These are phyloP conservation scores for Inga laurina DNA, from an alignment of 306 rosid species.

Conservation along the genomic window DNA sequence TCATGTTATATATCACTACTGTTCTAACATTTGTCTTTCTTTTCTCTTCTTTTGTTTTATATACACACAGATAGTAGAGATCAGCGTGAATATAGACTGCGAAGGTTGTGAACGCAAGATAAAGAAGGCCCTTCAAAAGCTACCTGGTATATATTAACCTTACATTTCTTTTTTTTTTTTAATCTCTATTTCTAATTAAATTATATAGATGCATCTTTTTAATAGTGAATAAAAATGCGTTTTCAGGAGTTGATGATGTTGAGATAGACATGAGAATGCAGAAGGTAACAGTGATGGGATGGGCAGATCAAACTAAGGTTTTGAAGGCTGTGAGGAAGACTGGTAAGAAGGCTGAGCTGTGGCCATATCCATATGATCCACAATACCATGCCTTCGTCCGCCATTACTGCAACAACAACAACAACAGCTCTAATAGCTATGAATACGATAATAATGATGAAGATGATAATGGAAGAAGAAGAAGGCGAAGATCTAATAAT, in stretches of 20 bases:
- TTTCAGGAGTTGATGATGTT: slow-evolving; percentile 62
- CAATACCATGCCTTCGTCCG: slow-evolving; percentile 41
- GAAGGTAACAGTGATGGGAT: slow-evolving; percentile 83
- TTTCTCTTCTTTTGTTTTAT: not conserved
- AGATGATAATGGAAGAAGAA: not conserved
- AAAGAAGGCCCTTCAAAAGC: slow-evolving; percentile 56
- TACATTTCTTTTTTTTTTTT: not conserved
- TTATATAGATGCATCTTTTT: not conserved
- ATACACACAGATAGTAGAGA: slow-evolving; percentile 55
- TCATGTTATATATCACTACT: not conserved
- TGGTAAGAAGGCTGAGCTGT: slow-evolving; percentile 68
- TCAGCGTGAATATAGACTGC: slow-evolving; percentile 71
- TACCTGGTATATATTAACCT: slow-evolving; percentile 43
- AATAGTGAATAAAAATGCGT: not conserved
- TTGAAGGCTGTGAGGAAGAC: slow-evolving; percentile 59
- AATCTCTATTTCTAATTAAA: not conserved
- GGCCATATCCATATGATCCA: slow-evolving; percentile 75
- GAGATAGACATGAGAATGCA: slow-evolving; percentile 63
- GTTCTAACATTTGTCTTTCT: not conserved
- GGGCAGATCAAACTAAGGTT: slow-evolving; percentile 60
- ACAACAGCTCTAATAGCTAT: not conserved
- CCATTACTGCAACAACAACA: slow-evolving; percentile 19
- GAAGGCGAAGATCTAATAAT: not conserved
- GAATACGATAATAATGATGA: not conserved
- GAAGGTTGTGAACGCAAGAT: slow-evolving; percentile 67